Evolutionary conservation across 164 flowering plant genomes (phyloP), one percentile per base, ranked within the genome.

Genomic region (Malania oleifera): DNA sequence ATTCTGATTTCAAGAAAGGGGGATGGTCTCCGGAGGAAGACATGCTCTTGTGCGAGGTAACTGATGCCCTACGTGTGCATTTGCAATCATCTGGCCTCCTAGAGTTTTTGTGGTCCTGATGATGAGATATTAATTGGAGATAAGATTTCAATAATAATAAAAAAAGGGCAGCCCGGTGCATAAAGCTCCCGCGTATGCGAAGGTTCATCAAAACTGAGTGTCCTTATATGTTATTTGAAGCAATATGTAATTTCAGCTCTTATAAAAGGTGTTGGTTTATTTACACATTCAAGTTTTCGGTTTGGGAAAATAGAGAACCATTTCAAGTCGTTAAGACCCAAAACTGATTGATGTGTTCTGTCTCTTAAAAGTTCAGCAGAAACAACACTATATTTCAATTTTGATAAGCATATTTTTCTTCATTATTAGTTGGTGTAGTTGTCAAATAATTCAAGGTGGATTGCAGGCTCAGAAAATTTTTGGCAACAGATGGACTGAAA

Each of bases 11-110:
- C 77, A 93, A 93, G 81, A 93, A 82, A 69, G 99, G 99, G 19
- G 96, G 99, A 23, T 93, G 99, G 99, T 83, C 99, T 15, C 90
- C 88, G 1, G 96, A 93, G 63, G 98, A 93, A 75, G 98, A 93
- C 66, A 60, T 81, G 81, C 72, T 93, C 46, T 67, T 93, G 56
- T 92, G 98, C 59, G 95, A 92, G 98, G 98, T 89, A 75, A 60
- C 18, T 48, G 24, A 18, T 52, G 9, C 20, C 15, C 40, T 35
- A 14, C 28, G 11, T 18, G 0, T 28, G 25, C n/a, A 38, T 35
- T 10, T 23, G 23, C 58, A 48, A 39, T 28, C 35, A 44, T 46
- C 22, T 22, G 49, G 13, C 44, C 9, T 31, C 35, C 14, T 40
- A 4, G n/a, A 40, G 28, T 51, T 60, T 27, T 1, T 26, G 52